Percentiles rank a stretch among this genome's conserved stretches.
Conservation (phyloP, 768 basidiomycete genomes). For the Daedaleopsis nitida region DNA sequence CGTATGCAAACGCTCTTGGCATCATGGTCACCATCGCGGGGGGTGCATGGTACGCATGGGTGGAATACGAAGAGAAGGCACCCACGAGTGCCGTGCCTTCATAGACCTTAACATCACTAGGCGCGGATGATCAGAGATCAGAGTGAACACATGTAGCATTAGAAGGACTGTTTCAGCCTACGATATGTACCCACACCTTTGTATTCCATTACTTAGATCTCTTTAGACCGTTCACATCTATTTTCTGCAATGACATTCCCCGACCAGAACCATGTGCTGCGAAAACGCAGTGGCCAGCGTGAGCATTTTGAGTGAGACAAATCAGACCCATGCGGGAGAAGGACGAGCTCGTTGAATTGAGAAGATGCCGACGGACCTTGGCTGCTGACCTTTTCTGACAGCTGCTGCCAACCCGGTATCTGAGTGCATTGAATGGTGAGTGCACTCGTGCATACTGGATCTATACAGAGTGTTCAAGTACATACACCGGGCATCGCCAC, state of each 20-base stretch:
- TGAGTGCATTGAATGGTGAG: no score
- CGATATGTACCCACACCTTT: conserved; percentile 2
- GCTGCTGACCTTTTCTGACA: no score
- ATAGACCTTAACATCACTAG: background rate
- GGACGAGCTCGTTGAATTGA: no score
- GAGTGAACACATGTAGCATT: background rate
- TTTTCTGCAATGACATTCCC: no score
- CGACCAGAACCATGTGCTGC: background rate
- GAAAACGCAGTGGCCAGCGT: no score
- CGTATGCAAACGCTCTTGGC: conserved; percentile 76
- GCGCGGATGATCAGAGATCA: background rate
- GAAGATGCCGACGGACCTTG: no score
- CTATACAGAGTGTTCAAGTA: no score
- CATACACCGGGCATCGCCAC: no score
- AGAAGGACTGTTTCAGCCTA: background rate
- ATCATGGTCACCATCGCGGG: conserved; percentile 84
- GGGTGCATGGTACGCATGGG: conserved; percentile 77
- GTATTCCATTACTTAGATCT: conserved; percentile 3
- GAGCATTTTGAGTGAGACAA: no score
- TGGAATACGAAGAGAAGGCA: conserved; percentile 47
- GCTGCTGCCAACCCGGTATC: no score
- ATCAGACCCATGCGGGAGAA: no score
- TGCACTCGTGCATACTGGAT: no score
- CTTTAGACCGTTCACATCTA: background rate
- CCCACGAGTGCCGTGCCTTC: background rate